A percentile compares a stretch with the other conserved stretches of the same genome.
Evolutionary conservation across 805 yeast genomes (phyloP).

Genomic region (Candida nonsorbophila): DNA sequence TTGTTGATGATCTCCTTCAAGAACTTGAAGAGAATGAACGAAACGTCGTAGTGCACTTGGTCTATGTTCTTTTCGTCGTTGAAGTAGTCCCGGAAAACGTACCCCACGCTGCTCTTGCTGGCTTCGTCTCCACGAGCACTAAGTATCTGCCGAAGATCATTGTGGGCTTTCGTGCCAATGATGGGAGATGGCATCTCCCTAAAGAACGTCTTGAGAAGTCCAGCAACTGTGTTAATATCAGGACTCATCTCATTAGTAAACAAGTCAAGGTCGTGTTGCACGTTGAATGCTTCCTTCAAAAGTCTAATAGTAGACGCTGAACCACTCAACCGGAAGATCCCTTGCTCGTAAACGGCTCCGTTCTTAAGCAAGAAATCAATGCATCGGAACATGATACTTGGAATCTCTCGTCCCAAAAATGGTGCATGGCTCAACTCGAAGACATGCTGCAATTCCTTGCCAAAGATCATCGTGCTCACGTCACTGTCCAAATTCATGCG

Average conservation of each 20-base stretch:
- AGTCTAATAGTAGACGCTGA: slow-evolving; percentile 71
- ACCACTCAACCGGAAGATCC: slow-evolving; percentile 87
- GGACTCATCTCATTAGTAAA: slow-evolving; percentile 39
- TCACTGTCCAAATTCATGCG: slow-evolving; percentile 30
- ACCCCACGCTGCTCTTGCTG: slow-evolving; percentile 17
- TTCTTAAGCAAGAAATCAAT: slow-evolving; percentile 58
- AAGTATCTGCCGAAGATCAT: slow-evolving; percentile 21
- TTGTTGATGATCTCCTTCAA: slow-evolving; percentile 59
- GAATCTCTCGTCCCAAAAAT: slow-evolving; percentile 46
- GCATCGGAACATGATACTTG: slow-evolving; percentile 75
- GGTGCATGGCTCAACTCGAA: slow-evolving; percentile 46
- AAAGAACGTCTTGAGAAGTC: slow-evolving; percentile 75
- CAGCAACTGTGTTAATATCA: slow-evolving; percentile 85
- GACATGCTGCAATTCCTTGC: slow-evolving; percentile 53
- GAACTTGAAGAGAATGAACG: slow-evolving; percentile 63
- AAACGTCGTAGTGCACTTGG: slow-evolving; percentile 49
- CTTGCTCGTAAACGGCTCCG: slow-evolving; percentile 81
- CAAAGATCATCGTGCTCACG: slow-evolving; percentile 49
- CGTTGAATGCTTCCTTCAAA: slow-evolving; percentile 66
- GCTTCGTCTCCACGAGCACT: slow-evolving; percentile 6
- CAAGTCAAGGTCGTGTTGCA: slow-evolving; percentile 63
- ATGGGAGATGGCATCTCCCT: slow-evolving; percentile 70
- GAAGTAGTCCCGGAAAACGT: slow-evolving; percentile 26
- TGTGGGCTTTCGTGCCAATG: slow-evolving; percentile 48
- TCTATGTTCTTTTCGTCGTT: slow-evolving; percentile 39